These are phyloP conservation scores for Nicotiana tabacum DNA, from an alignment of 257 asterid species.

Conservation along the genomic window DNA sequence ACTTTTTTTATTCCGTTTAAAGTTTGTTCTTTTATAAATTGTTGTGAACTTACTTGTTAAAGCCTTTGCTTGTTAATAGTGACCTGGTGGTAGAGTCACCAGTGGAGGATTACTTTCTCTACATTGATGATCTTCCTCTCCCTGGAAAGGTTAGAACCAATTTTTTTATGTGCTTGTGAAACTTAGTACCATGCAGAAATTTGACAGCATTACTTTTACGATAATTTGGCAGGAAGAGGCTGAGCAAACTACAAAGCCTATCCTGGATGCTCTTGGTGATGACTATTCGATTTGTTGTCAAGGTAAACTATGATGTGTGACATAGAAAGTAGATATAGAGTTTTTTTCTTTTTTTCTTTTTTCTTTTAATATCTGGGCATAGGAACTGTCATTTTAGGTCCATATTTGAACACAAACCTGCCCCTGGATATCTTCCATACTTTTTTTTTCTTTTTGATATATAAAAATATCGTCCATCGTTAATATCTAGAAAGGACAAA, in stretches of 20 bases:
- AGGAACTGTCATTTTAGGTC: too few species aligned
- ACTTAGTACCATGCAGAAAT: conserved; percentile 1
- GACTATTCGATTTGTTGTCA: conserved; percentile 80
- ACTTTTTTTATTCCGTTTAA: background rate
- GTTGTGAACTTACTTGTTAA: background rate
- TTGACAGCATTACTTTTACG: conserved; percentile 9
- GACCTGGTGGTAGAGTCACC: conserved; percentile 93
- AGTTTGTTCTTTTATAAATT: background rate
- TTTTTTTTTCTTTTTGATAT: too few species aligned
- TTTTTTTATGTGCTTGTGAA: background rate
- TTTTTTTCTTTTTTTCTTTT: too few species aligned
- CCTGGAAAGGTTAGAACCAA: conserved; percentile 54
- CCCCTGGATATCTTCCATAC: too few species aligned
- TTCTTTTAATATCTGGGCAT: too few species aligned
- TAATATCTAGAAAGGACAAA: background rate
- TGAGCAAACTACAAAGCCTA: conserved; percentile 50
- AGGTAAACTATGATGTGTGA: conserved; percentile 36
- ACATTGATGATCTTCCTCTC: conserved; percentile 74
- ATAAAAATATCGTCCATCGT: too few species aligned
- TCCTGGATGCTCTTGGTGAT: conserved; percentile 91
- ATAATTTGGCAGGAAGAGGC: conserved; percentile 56
- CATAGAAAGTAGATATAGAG: too few species aligned
- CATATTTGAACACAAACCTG: too few species aligned
- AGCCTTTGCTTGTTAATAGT: conserved; percentile 26
- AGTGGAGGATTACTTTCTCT: conserved; percentile 77